phyloP scores from a whole-genome alignment of 148 eudicot species.

The Chenopodium quinoa region DNA sequence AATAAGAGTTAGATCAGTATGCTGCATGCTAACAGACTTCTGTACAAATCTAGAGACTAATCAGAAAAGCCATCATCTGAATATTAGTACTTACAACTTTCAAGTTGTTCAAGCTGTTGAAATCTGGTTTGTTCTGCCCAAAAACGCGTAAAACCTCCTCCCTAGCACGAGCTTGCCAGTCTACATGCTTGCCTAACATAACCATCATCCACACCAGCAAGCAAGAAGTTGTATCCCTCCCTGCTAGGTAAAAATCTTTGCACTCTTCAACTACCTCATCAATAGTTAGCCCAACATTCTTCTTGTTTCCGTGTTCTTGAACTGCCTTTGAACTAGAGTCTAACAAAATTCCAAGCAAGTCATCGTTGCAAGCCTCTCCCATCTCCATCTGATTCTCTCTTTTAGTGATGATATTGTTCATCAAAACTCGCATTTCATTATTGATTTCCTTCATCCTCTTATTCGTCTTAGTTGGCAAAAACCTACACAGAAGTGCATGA shows the following conservation, averaged over 20 bases:
- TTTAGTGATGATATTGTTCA: conserved; percentile 29
- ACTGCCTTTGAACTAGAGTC: conserved; percentile 33
- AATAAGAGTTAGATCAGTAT: not conserved
- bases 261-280: conserved; percentile 38
- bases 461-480: conserved; percentile 36
- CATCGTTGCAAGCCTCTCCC: conserved; percentile 30
- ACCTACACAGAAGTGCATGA: conserved; percentile 15
- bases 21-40: not conserved
- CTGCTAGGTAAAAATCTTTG: conserved; percentile 36
- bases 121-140: conserved; percentile 30
- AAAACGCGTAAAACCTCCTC: conserved; percentile 36
- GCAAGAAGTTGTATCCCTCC: conserved; percentile 34
- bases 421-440: conserved; percentile 26
- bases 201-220: conserved; percentile 34
- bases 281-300: conserved; percentile 30
- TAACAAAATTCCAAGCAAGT: conserved; percentile 31
- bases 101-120: conserved; percentile 21
- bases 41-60: not conserved
- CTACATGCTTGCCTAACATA: conserved; percentile 26
- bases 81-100: conserved; percentile 28
- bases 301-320: conserved; percentile 25
- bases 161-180: conserved; percentile 37
- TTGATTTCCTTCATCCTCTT: conserved; percentile 35
- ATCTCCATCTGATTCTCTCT: conserved; percentile 30
- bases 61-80: not conserved